Base-by-base conservation (phyloP, 345 rosid species). In the Psidium friedrichsthalianum region DNA sequence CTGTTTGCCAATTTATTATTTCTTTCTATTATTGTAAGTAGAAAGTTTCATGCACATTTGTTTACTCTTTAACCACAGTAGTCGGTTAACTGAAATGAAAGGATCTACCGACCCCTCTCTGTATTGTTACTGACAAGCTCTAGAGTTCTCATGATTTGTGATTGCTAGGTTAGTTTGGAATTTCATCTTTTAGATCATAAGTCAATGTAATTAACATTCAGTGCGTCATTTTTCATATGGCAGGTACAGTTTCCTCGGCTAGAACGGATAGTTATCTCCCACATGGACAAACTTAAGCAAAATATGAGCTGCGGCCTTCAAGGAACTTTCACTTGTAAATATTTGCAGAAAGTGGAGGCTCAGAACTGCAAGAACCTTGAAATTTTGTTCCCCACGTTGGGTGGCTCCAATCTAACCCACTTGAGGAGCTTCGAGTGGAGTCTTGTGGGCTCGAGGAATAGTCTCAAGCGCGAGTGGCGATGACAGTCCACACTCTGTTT, bases 211-310 rank as follows among this genome's bases (percentile, higher is more conserved):
- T 11, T 8, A 51, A 0, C 36, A 51, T 51, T 51, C 4, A 11
- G 1, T 11, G 4, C 0, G 52, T 0, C 52, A 2, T 51, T 10
- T 51, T 51, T 2, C 0, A 22, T 56, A 22, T 21, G 56, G 58
- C n/a, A 56, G n/a, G 58, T 56, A 22, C n/a, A 56, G 22, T 22
- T 56, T 56, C 10, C 58, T 56, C 0, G 0, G 5, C 58, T 56
- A 7, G 1, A 0, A 0, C 8, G 0, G 5, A 22, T 56, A 0
- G 12, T 22, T 56, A n/a, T 56, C 24, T 56, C 58, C n/a, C 58
- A 22, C 58, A 56, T 56, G 58, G 58, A 56, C n/a, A 56, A 56
- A 3, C 1, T 7, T 56, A 22, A 56, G 12, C 58, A 56, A 22
- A 22, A 56, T 56, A 56, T n/a, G 58, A 22, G 5, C 2, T 4